These are phyloP conservation scores for Arabidopsis hybrid DNA, from an alignment of 441 rosid species.

Conservation along the genomic window DNA sequence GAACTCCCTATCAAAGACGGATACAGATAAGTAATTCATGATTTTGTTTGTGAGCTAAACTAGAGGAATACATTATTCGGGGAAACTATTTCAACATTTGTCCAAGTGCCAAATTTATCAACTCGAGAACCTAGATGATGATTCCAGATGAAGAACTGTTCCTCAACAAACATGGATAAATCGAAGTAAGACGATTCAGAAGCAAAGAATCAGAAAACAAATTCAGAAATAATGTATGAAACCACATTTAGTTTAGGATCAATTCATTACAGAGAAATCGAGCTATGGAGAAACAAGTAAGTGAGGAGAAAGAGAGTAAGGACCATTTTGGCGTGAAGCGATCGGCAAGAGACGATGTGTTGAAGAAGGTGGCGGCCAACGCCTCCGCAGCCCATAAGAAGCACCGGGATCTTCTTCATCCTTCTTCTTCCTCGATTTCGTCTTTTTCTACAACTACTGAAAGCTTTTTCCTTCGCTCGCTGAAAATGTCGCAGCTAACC, in stretches of 20 bases:
- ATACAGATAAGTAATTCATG: not conserved
- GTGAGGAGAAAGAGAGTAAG: constrained; percentile 5
- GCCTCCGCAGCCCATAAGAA: constrained; percentile 89
- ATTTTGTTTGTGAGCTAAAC: constrained; percentile 1
- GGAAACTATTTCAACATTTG: no score
- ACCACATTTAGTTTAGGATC: not conserved
- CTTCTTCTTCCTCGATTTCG: constrained; percentile 22
- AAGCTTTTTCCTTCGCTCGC: not conserved
- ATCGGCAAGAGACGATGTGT: constrained; percentile 86
- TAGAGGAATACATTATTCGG: no score
- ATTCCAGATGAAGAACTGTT: not conserved
- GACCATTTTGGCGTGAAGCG: constrained; percentile 79
- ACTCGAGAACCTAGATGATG: constrained; percentile 1
- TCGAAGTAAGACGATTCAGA: constrained; percentile 19
- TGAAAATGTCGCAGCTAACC: not conserved
- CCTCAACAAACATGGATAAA: not conserved
- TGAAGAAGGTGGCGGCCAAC: constrained; percentile 90
- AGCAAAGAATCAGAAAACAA: not conserved
- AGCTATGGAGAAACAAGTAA: constrained; percentile 1
- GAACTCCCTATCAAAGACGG: constrained; percentile 62
- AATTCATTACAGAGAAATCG: constrained; percentile 6
- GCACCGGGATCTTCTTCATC: constrained; percentile 73
- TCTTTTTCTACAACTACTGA: not conserved
- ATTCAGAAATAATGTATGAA: not conserved
- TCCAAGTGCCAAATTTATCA: not conserved